phyloP scores from a whole-genome alignment of 495 filamentous ascomycete genomes.

The Penicillium roqueforti region DNA sequence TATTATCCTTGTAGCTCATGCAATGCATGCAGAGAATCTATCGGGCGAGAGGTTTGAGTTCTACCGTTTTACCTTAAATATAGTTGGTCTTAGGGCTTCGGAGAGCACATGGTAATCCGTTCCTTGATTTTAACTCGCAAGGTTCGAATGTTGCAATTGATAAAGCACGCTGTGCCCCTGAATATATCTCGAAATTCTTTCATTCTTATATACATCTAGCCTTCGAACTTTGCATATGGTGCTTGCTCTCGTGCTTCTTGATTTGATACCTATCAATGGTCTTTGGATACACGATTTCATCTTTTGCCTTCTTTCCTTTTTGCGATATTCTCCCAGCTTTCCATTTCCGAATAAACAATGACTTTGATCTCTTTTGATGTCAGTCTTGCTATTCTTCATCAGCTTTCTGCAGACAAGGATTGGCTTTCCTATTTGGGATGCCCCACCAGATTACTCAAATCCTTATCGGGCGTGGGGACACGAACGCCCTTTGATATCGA shows the following conservation, averaged over 20 bases:
- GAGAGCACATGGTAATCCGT: background rate
- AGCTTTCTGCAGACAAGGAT: constrained; percentile 1
- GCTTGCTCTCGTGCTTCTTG: background rate
- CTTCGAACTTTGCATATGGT: background rate
- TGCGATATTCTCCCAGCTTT: too few relatives aligned
- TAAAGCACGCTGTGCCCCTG: background rate
- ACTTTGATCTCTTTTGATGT: background rate
- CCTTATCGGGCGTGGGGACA: constrained; percentile 1
- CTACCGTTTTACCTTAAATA: background rate
- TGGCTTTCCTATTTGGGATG: background rate
- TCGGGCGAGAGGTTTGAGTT: background rate
- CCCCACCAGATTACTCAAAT: constrained; percentile 1
- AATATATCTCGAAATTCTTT: background rate
- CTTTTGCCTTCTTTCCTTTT: background rate
- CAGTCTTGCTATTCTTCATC: background rate
- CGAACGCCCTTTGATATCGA: background rate
- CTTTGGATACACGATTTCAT: background rate
- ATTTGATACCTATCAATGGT: background rate
- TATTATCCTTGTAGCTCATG: background rate
- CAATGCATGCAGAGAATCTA: background rate
- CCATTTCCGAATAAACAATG: background rate
- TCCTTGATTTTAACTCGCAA: background rate
- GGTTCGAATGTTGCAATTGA: background rate
- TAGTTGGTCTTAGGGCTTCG: background rate
- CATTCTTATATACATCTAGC: background rate